Evolutionary conservation across 495 filamentous ascomycete genomes (phyloP).

Genomic region (Evernia prunastri): DNA sequence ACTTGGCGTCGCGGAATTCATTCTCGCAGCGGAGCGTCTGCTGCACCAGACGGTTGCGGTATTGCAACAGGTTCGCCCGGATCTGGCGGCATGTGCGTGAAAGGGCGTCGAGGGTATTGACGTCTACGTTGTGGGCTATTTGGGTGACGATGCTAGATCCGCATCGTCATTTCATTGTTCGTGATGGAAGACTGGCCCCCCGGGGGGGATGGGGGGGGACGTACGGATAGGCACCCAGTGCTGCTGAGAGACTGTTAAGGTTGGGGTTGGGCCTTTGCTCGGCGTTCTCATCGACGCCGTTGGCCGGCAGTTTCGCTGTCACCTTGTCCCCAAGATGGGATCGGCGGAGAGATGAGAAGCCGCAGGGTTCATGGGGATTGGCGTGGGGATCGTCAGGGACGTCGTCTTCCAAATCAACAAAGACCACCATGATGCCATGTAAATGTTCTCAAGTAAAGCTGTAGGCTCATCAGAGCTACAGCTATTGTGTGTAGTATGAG

Average conservation of each 20-base stretch:
- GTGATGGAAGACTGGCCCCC: conserved; percentile 20
- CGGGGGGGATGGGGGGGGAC: conserved; percentile 29
- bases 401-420: conserved; percentile 56
- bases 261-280: conserved; percentile 54
- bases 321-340: conserved; percentile 6
- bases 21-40: conserved; percentile 73
- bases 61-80: conserved; percentile 65
- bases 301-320: conserved; percentile 18
- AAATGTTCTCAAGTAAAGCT: conserved; percentile 15
- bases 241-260: conserved; percentile 62
- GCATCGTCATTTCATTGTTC: conserved; percentile 12
- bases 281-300: conserved; percentile 24
- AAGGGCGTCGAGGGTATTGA: conserved; percentile 76
- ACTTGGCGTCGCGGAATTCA: conserved; percentile 38
- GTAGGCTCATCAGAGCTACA: conserved; percentile 27
- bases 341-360: conserved; percentile 14
- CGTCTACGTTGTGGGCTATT: conserved; percentile 67
- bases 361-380: conserved; percentile 28
- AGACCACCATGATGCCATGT: conserved; percentile 51
- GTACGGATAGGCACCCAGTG: conserved; percentile 88
- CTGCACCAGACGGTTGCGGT: conserved; percentile 60
- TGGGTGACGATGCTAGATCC: conserved; percentile 62
- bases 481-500: conserved; percentile 7
- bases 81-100: conserved; percentile 75
- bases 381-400: conserved; percentile 36